phyloP scores from a whole-genome alignment of 2,329 filamentous ascomycete genomes.

The Fusarium anthophilum region DNA sequence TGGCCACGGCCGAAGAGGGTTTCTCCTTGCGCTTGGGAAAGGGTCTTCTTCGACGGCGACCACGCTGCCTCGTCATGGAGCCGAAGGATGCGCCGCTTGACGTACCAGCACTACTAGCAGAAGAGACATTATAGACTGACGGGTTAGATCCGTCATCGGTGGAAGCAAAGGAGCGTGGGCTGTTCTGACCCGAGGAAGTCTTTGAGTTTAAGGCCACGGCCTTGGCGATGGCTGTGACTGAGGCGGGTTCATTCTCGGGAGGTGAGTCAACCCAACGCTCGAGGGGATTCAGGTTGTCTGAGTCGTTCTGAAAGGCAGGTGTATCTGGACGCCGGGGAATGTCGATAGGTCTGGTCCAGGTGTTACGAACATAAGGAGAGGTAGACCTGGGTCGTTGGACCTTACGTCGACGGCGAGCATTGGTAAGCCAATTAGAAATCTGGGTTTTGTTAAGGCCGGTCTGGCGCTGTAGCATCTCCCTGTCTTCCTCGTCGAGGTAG shows the following conservation, averaged over 20 bases:
- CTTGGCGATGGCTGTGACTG: neutral
- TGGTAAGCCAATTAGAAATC: neutral
- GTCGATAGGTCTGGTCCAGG: neutral
- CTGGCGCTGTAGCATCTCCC: neutral
- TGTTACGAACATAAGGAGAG: neutral
- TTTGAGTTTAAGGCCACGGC: accelerated
- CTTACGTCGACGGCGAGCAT: neutral
- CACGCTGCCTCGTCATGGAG: neutral
- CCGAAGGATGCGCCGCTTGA: accelerated
- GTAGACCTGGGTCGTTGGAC: neutral
- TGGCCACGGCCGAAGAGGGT: neutral
- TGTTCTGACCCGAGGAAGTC: accelerated
- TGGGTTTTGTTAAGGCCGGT: neutral
- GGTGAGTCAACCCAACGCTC: neutral
- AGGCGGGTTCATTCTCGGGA: neutral
- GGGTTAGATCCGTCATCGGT: neutral
- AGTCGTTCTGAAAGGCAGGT: too few species aligned
- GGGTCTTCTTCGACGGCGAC: neutral
- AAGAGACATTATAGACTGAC: neutral
- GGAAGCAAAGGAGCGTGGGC: accelerated
- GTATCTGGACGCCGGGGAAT: neutral
- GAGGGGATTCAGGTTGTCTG: accelerated
- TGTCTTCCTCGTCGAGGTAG: neutral
- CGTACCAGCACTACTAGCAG: accelerated
- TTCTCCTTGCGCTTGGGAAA: neutral